Evolutionary conservation across 768 basidiomycete species (phyloP), one percentile per base, ranked within the genome.

Genomic region (Candolleomyces efflorescens): DNA sequence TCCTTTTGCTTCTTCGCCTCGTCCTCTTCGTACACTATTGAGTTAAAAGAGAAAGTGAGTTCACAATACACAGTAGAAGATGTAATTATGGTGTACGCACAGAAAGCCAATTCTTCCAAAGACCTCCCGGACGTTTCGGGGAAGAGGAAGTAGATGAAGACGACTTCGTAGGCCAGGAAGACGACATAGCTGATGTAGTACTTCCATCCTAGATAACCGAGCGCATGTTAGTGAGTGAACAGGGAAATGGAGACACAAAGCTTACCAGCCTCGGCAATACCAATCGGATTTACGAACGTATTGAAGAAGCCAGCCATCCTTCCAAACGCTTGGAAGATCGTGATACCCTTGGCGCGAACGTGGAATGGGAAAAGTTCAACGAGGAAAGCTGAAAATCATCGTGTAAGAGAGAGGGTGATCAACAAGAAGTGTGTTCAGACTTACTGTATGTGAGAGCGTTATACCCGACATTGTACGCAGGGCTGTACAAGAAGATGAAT

Each of bases 291-390:
- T 54, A 85, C 82, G 67, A 83, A 86, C 62, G 83, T 82, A 64
- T 86, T 86, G 76, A 86, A 82, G 71, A 82, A 83, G 5, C 79
- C 73, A 6, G 82, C 82, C 26, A 75, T 68, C 12, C 83, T 79
- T 46, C 77, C 72, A 67, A 79, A 82, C 74, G 77, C 82, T 61
- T 86, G 83, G 73, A 82, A 86, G 15, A 86, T 64, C 3, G 84
- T 71, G 53, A 87, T 78, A 39, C 86, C 86, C 66, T 79, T 81
- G 1, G 85, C 78, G 56, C 86, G 82, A 26, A 78, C 77, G 60
- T 83, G 79, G 71, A 75, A 87, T 0, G 86, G 85, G 75, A 87
- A 86, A 32, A 87, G 65, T 63, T 87, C 86, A n/a, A 86, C 84
- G 59, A 86, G 68, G 76, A 76, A 85, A 5, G 84, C 84, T 84